Evolutionary conservation across 2,329 filamentous ascomycete genomes (phyloP), one percentile per base, ranked within the genome.

Genomic region (Claviceps quebecensis): DNA sequence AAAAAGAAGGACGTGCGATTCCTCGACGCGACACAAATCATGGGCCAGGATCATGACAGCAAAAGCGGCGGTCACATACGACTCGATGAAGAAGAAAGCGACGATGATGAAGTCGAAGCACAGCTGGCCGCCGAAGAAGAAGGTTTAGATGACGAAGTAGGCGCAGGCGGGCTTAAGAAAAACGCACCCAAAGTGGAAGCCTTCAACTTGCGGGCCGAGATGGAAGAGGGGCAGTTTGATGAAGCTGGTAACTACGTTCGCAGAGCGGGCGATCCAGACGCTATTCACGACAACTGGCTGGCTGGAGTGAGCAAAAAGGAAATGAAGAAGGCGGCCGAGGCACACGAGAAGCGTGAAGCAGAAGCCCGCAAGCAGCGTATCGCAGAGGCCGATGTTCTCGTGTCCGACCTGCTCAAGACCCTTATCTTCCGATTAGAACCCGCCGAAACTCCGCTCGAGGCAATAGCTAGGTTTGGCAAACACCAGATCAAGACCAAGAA

Each of bases 101-200:
- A 76, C 22, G 78, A 83, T 29, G 78, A 84, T 29, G 81, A 84
- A 34, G 78, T 78, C n/a, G 82, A 84, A 22, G 78, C 79, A n/a
- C 83, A 87, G 48, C 62, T 71, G 16, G 89, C 87, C 29, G 81
- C 81, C 47, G 68, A 87, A 37, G 87, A 87, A 56, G 81, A 86
- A 54, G 86, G 81, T 17, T 64, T 95, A 16, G 93, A 96, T 58
- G 84, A 90, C 51, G 93, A 98, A 65, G 74, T 98, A 5, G 93
- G 93, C 2, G 84, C 87, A 1, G 93, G 93, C 14, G 86, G 86
- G 2, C 84, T 94, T 59, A 97, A 96, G 71, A 86, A 83, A 60
- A 88, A 96, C 66, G 93, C 93, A 1, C 93, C 93, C 1, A 87
- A 93, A 65, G 77, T 98, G 5, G 93, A 97, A 66, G 91, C 91